Base-by-base conservation (phyloP, 495 filamentous ascomycete genomes). In the Venustampulla echinocandica region DNA sequence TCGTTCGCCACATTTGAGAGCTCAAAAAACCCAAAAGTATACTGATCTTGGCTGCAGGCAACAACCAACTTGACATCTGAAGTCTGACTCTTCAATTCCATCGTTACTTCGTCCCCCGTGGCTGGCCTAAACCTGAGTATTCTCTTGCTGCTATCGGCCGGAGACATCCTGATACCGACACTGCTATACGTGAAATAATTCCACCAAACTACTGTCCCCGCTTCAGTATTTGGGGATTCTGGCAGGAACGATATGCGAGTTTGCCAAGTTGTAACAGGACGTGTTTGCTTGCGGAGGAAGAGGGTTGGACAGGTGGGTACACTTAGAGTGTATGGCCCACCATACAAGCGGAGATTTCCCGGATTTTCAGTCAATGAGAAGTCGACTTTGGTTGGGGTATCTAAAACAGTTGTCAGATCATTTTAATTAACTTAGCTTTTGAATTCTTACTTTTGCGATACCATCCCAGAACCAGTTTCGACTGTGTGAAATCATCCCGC, bases 401-500 rank as follows among this genome's bases (percentile, higher is more conserved):
- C n/a, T n/a, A n/a, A n/a, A n/a, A n/a, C n/a, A n/a, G n/a, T n/a
- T n/a, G n/a, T n/a, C n/a, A n/a, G n/a, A n/a, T n/a, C n/a, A n/a
- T n/a, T n/a, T n/a, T n/a, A n/a, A n/a, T n/a, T n/a, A n/a, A n/a
- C n/a, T n/a, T n/a, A n/a, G n/a, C n/a, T n/a, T n/a, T n/a, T n/a
- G n/a, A n/a, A n/a, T n/a, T n/a, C n/a, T n/a, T 42, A 67, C 64
- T 69, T 41, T 69, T 71, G 20, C 66, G 54, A 52, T 71, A 71
- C 68, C 68, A 69, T 22, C 56, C 70, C 17, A 63, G 42, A 35
- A 61, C 56, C 39, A 64, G 38, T 10, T 44, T 22, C 0, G 49
- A 42, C 1, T 6, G 27, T 17, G 50, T 52, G 42, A 75, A 71
- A 6, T 67, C 64, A 41, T 71, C 70, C 18, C 47, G 55, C 69